Base-by-base conservation (phyloP, 768 basidiomycete genomes). In the Termitomyces sp. region DNA sequence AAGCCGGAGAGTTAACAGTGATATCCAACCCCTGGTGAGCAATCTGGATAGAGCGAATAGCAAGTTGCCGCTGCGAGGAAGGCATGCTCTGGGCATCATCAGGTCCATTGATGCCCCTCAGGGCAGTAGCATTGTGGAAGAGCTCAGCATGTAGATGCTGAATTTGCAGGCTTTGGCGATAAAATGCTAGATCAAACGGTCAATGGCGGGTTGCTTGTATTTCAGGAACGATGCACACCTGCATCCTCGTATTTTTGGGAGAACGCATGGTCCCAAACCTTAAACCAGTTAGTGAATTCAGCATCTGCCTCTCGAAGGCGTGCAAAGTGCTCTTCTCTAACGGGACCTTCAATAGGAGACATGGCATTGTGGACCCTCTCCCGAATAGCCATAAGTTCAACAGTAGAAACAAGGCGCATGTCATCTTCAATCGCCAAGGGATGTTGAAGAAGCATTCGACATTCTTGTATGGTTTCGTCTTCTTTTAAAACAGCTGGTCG, bases 391-490 rank as follows among this genome's bases (percentile, higher is more conserved):
- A 95, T 94, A 59, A 96, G 81, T 69, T 98, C 94, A 32, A 98
- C 94, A 2, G 93, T 96, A 3, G 95, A 96, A 13, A 97, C 92
- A 15, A 98, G 84, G 60, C 95, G 89, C 85, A 94, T 94, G 68
- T 98, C 95, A 65, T 96, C 94, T 68, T 93, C 89, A 62, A 96
- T 91, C 15, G 92, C 84, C 33, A 96, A 76, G 40, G 95, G 95
- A 71, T 97, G 95, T 64, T 88, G 86, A 24, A 97, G 76, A 20
- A 98, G 80, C 50, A 88, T 78, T 39, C 90, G 86, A 66, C 91
- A 93, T 62, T 91, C 85, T 68, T 80, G 82, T 61, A 98, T 94
- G 55, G 92, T 90, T 70, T 96, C 94, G 66, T 98, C 95, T 62
- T 96, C 93, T 68, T 92, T 91, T 33, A 97, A 78, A 49, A 97